Conservation (phyloP, 2,329 filamentous ascomycete genomes). For the Monosporascus sp. region DNA sequence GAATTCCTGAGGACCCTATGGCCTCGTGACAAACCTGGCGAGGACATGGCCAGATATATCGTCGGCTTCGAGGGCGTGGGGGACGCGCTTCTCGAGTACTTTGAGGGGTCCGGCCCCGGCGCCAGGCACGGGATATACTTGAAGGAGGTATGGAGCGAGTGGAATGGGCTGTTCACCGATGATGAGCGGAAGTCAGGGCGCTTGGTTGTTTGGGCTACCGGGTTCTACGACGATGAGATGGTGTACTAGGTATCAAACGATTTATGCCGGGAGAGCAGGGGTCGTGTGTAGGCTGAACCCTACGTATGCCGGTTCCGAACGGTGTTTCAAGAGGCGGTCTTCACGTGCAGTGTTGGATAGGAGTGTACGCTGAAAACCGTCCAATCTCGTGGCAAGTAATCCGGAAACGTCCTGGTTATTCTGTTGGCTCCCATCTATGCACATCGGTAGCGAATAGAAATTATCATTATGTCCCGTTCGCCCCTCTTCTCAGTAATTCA, state of each 20-base stretch:
- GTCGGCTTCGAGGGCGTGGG: slow-evolving; percentile 59
- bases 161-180: slow-evolving; percentile 60
- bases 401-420: too few relatives aligned
- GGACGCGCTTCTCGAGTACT: slow-evolving; percentile 39
- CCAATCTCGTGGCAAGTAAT: too few relatives aligned
- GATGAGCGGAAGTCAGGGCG: slow-evolving; percentile 52
- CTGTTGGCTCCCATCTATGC: too few relatives aligned
- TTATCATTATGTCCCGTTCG: too few relatives aligned
- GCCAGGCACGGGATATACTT: slow-evolving; percentile 38
- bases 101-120: slow-evolving; percentile 33
- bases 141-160: slow-evolving; percentile 48
- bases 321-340: too few relatives aligned
- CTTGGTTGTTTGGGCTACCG: slow-evolving; percentile 52
- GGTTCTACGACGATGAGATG: slow-evolving; percentile 17
- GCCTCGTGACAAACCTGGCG: slow-evolving; percentile 27
- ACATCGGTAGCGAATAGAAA: too few relatives aligned
- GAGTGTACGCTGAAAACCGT: too few relatives aligned
- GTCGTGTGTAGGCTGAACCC: too few relatives aligned
- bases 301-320: too few relatives aligned
- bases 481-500: too few relatives aligned
- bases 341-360: too few relatives aligned
- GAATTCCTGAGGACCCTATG: slow-evolving; percentile 54
- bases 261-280: too few relatives aligned
- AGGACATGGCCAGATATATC: slow-evolving; percentile 50
- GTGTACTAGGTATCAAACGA: not conserved